A percentile compares a stretch with the other conserved stretches of the same genome.
phyloP scores from a whole-genome alignment of 1,139 yeast species.

The Pneumocystis murina region DNA sequence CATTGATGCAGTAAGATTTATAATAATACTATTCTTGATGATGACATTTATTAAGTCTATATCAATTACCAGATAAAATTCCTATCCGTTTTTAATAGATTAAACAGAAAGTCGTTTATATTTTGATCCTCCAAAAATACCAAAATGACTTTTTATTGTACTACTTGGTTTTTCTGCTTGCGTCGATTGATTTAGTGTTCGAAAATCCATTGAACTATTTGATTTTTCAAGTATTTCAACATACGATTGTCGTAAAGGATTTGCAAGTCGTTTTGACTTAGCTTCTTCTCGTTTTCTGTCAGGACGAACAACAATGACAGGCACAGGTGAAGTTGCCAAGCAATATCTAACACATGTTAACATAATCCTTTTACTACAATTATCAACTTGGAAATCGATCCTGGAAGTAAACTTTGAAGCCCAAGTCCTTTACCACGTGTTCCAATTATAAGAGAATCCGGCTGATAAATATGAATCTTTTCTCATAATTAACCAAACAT shows the following conservation, averaged over 20 bases:
- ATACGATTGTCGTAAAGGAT: constrained; percentile 20
- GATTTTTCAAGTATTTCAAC: constrained; percentile 17
- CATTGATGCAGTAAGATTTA: too few species aligned
- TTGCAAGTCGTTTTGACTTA: constrained; percentile 24
- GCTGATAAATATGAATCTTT: constrained; percentile 42
- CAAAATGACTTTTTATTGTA: background rate
- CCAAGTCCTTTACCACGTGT: constrained; percentile 34
- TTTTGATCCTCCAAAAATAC: background rate
- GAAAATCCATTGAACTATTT: constrained; percentile 6
- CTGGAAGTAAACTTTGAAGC: constrained; percentile 34
- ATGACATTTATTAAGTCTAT: too few species aligned
- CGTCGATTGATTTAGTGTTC: background rate
- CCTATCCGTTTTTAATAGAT: too few species aligned
- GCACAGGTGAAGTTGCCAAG: constrained; percentile 50
- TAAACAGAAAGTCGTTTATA: background rate
- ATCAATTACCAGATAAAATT: too few species aligned
- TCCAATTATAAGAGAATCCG: constrained; percentile 53
- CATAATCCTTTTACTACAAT: background rate
- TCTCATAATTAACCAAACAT: too few species aligned
- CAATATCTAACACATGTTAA: constrained; percentile 28
- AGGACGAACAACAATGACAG: constrained; percentile 55
- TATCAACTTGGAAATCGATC: constrained; percentile 32
- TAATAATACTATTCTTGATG: too few species aligned
- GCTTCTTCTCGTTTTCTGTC: constrained; percentile 28
- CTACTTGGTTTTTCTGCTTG: background rate